Evolutionary conservation across 2,329 filamentous ascomycete species (phyloP).

Genomic region (Ceratocystis cubensis): DNA sequence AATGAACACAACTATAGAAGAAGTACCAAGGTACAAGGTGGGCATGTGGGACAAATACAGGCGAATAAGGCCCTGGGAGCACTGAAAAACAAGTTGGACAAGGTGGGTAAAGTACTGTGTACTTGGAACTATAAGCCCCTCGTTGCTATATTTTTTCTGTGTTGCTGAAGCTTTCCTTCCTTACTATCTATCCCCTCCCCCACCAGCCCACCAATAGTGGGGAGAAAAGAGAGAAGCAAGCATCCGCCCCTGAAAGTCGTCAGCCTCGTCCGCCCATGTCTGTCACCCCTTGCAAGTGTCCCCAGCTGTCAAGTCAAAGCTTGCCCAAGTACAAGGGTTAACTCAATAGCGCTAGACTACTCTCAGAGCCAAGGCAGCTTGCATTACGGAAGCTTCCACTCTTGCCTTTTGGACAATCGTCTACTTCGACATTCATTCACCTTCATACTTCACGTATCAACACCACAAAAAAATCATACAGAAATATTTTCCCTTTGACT

Average conservation of each 20-base stretch:
- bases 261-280: not conserved
- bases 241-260: not conserved
- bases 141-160: not conserved
- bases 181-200: not conserved
- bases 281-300: not conserved
- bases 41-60: too few relatives aligned
- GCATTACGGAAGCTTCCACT: slow-evolving; percentile 19
- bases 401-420: not conserved
- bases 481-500: not conserved
- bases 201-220: not conserved
- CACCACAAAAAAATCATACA: not conserved
- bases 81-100: too few relatives aligned
- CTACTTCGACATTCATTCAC: not conserved
- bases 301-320: not conserved
- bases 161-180: not conserved
- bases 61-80: too few relatives aligned
- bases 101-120: not conserved
- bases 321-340: not conserved
- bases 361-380: slow-evolving; percentile 16
- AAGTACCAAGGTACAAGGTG: not conserved
- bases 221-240: not conserved
- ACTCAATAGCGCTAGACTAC: not conserved
- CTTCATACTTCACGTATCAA: not conserved
- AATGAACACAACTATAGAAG: not conserved
- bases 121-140: not conserved